A percentile compares a stretch with the other conserved stretches of the same genome.
These are phyloP conservation scores for Paracamarosporium sp. DNA, from an alignment of 2,329 filamentous ascomycete species.

Conservation along the genomic window DNA sequence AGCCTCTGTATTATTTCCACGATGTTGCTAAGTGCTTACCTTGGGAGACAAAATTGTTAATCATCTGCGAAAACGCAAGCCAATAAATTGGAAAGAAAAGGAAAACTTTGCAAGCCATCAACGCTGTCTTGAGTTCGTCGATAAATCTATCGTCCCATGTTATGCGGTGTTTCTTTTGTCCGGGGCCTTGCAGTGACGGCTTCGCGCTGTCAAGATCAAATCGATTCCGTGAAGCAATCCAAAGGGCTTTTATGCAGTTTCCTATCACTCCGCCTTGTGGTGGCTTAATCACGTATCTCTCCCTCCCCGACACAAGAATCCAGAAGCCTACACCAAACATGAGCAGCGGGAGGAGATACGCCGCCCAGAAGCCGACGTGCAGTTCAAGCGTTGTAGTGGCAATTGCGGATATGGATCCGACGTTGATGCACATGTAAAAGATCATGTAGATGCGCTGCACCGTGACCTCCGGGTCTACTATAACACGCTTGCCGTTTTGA, in stretches of 20 bases:
- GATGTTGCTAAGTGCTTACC: constrained; percentile 22
- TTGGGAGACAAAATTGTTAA: constrained; percentile 57
- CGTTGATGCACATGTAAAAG: constrained; percentile 76
- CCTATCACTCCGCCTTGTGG: constrained; percentile 46
- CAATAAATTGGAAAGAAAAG: constrained; percentile 57
- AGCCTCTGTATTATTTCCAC: background rate
- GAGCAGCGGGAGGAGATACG: constrained; percentile 67
- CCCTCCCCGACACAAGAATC: constrained; percentile 50
- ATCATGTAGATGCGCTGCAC: constrained; percentile 62
- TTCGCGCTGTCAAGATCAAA: constrained; percentile 67
- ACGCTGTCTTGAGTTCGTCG: constrained; percentile 72
- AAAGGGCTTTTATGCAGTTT: constrained; percentile 63
- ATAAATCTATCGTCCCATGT: constrained; percentile 75
- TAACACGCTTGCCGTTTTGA: constrained; percentile 48
- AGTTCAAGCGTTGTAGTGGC: constrained; percentile 74
- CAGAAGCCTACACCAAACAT: constrained; percentile 71
- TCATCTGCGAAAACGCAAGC: constrained; percentile 54
- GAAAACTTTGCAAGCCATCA: constrained; percentile 74
- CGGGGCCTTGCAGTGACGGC: constrained; percentile 57
- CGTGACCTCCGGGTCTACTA: constrained; percentile 55
- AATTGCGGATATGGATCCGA: constrained; percentile 72
- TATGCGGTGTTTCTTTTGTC: constrained; percentile 49
- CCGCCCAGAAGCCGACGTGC: constrained; percentile 74
- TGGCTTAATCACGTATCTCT: constrained; percentile 45
- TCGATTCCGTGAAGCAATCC: constrained; percentile 61